Evolutionary conservation across 1,284 basidiomycete species (phyloP), one percentile per base, ranked within the genome.

Genomic region (Trametes versicolor): DNA sequence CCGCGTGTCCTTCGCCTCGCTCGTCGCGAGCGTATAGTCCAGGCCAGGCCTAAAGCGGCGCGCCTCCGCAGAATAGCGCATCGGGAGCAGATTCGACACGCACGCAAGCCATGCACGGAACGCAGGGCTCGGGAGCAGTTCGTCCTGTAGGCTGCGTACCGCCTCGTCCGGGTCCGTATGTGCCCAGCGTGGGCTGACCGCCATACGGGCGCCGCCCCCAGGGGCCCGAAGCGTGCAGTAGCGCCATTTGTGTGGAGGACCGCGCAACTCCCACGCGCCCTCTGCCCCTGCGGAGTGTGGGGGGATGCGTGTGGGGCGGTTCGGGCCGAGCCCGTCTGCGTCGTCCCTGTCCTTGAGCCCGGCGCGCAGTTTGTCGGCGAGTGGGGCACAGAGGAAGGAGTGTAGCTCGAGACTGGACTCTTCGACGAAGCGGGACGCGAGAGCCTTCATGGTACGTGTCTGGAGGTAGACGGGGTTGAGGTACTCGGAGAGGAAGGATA

Each of bases 11-110:
- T 83, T 86, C 67, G 93, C 92, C 72, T 97, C 94, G 64, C 94
- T 94, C 68, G 93, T 92, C 36, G 97, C 97, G 0, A 99, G 86
- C 21, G 97, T 98, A 78, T 99, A 99, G 79, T 99, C 97, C 70
- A 99, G 81, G 0, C 96, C 97, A 0, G 95, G 95, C 62, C 97
- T 83, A 80, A 99, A 98, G 51, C 97, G 82, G 68, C 97, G 84
- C 58, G 94, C 94, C 78, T 96, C 90, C 15, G 88, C 85, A 9
- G 88, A 81, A 76, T 93, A 88, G 15, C 88, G 85, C 69, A 93
- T 79, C 17, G 95, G 93, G 57, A 97, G 83, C 68, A 98, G 78
- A 47, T 86, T 85, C 50, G 93, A 91, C 51, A 98, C 88, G 64
- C 89, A 84, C n/a, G 89, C 85, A 43, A 99, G 81, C 92, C 97